These are phyloP conservation scores for Entamoeba invadens DNA, from an alignment of 208 protist genomes.

Conservation along the genomic window DNA sequence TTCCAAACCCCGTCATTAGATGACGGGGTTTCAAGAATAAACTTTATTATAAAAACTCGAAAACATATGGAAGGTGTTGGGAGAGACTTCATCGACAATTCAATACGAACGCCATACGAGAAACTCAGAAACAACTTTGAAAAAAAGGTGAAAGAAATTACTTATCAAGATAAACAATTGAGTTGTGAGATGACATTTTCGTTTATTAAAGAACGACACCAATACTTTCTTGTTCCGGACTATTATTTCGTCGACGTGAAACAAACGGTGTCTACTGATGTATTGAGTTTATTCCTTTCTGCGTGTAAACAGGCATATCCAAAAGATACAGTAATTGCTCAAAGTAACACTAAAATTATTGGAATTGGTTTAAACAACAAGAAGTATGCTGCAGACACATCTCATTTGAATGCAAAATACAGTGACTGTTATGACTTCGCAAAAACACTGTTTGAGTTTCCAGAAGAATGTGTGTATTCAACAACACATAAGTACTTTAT, in stretches of 20 bases:
- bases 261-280: neutral
- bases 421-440: neutral
- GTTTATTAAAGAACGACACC: neutral
- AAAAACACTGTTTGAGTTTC: neutral
- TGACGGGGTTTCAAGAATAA: too few relatives aligned
- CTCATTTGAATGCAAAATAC: neutral
- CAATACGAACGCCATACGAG: neutral
- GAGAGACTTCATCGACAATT: neutral
- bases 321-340: neutral
- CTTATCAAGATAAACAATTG: neutral
- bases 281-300: neutral
- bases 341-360: neutral
- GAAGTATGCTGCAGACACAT: neutral
- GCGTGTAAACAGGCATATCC: neutral
- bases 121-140: neutral
- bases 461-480: neutral
- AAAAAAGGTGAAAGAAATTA: neutral
- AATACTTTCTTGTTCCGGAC: neutral
- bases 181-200: neutral
- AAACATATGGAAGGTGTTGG: neutral
- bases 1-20: too few relatives aligned
- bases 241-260: neutral
- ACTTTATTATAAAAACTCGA: too few relatives aligned
- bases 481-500: neutral
- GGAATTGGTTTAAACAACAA: neutral